Base-by-base conservation (phyloP, 805 yeast species). In the Spencermartinsiella europaea region DNA sequence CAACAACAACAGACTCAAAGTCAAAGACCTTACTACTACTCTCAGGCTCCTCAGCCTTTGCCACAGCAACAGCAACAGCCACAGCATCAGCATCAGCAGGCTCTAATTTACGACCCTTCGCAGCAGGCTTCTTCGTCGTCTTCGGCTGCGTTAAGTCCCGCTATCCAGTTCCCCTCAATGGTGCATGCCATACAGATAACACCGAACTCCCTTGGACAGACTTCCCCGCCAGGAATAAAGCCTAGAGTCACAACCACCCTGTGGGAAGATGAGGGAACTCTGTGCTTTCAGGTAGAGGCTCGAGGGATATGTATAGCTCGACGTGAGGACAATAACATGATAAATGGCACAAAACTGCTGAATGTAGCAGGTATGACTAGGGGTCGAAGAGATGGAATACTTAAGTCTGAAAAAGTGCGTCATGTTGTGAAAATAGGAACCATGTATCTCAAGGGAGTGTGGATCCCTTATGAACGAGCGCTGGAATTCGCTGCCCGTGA, bases 381-480 rank as follows among this genome's bases (percentile, higher is more conserved):
- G 52, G 95, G 95, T 25, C 75, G 93, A 54, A 74, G 95, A 58
- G 95, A 86, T 64, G 95, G 95, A n/a, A 82, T 86, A 50, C 70
- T 86, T 50, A 86, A 86, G 65, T 75, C 82, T 51, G 95, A 85
- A 60, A 81, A 83, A 54, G 76, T 80, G 27, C 71, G 93, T 41
- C 87, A 83, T 62, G 95, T 86, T 21, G 91, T 86, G 39, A 86
- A 86, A 65, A 81, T 83, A 52, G 95, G 95, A 3, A 80, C 89
- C 10, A 86, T 86, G 91, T 88, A 85, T 63, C 70, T 86, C 58
- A 86, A 86, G 66, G 95, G 95, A 28, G 95, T 86, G 36, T 86
- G 95, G 95, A 85, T 86, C 49, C 95, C 95, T 2, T 84, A 84
- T 59, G 93, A 85, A 52, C 72, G 93, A 39, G 95, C 95, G 1